A percentile compares a stretch with the other conserved stretches of the same genome.
Conservation (phyloP, 768 basidiomycete species). For the Kwoniella heveanensis region DNA sequence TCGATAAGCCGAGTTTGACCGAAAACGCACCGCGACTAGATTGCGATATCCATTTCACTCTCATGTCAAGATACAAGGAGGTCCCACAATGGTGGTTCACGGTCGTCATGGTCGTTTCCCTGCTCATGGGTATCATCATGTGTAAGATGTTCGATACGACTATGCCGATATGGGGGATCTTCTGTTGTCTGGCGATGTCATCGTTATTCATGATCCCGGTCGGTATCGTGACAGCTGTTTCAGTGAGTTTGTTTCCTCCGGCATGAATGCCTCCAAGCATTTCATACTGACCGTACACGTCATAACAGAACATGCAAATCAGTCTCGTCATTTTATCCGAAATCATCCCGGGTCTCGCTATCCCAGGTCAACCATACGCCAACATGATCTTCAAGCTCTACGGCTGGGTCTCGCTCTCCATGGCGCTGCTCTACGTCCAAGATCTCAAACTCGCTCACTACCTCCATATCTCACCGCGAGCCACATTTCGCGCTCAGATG, state of each 20-base stretch:
- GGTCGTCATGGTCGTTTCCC: slow-evolving; percentile 59
- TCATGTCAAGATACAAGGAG: slow-evolving; percentile 55
- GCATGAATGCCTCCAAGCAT: too few relatives aligned
- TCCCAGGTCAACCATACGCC: slow-evolving; percentile 54
- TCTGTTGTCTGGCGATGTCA: slow-evolving; percentile 60
- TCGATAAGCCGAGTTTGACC: background rate
- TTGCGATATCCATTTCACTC: slow-evolving; percentile 56
- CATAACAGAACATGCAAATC: slow-evolving; percentile 49
- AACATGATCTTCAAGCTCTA: slow-evolving; percentile 60
- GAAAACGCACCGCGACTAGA: slow-evolving; percentile 4
- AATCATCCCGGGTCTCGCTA: slow-evolving; percentile 54
- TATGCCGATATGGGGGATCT: slow-evolving; percentile 69
- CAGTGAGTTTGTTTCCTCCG: slow-evolving; percentile 39
- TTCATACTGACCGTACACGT: background rate
- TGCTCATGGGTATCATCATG: slow-evolving; percentile 61
- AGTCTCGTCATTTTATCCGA: slow-evolving; percentile 53
- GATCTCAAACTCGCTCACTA: slow-evolving; percentile 69
- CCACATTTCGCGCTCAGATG: slow-evolving; percentile 66
- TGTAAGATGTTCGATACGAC: slow-evolving; percentile 58
- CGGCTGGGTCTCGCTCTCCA: slow-evolving; percentile 55
- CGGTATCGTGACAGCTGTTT: slow-evolving; percentile 75
- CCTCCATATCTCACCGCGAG: slow-evolving; percentile 85
- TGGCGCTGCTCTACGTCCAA: slow-evolving; percentile 35
- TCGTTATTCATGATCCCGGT: slow-evolving; percentile 65
- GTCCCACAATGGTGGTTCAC: slow-evolving; percentile 67